Evolutionary conservation across 352 stramenopile species (phyloP).

Genomic region (Phytophthora pseudosyringae): DNA sequence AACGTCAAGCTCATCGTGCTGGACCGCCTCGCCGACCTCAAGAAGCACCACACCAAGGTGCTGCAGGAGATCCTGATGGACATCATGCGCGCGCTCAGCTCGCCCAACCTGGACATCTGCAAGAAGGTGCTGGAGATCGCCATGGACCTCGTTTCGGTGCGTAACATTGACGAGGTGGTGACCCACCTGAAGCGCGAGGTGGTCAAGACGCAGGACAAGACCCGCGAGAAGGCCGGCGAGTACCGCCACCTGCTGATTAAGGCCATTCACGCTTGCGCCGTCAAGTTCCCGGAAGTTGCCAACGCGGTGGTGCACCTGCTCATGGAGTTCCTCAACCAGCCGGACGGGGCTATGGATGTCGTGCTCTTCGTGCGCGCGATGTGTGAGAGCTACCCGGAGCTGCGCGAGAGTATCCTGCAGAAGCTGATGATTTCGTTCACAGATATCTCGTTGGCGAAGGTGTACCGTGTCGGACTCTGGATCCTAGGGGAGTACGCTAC

Average conservation of each 20-base stretch:
- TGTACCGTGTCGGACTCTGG: constrained; percentile 98
- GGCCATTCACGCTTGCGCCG: constrained; percentile 97
- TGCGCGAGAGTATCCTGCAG: constrained; percentile 92
- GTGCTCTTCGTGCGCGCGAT: constrained; percentile 99
- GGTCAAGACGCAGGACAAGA: constrained; percentile 90
- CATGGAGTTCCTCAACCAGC: constrained; percentile 98
- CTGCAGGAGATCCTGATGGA: constrained; percentile 99
- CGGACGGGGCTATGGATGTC: constrained; percentile 98
- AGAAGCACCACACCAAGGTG: constrained; percentile 97
- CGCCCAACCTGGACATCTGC: constrained; percentile 98
- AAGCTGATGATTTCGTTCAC: constrained; percentile 96
- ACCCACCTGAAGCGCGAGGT: constrained; percentile 91
- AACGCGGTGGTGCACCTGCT: constrained; percentile 98
- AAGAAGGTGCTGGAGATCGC: constrained; percentile 98
- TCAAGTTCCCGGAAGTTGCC: constrained; percentile 98
- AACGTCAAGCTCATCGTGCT: constrained; percentile 99
- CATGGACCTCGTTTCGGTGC: constrained; percentile 96
- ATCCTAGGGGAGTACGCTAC: constrained; percentile 95
- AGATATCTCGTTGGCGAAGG: constrained; percentile 94
- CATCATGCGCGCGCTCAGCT: constrained; percentile 97
- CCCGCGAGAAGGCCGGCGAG: constrained; percentile 95
- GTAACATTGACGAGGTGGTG: constrained; percentile 99
- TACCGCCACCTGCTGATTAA: constrained; percentile 98
- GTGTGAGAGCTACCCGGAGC: constrained; percentile 95
- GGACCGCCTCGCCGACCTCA: constrained; percentile 97